phyloP scores from a whole-genome alignment of 768 basidiomycete species.

The Panellus pusillus region DNA sequence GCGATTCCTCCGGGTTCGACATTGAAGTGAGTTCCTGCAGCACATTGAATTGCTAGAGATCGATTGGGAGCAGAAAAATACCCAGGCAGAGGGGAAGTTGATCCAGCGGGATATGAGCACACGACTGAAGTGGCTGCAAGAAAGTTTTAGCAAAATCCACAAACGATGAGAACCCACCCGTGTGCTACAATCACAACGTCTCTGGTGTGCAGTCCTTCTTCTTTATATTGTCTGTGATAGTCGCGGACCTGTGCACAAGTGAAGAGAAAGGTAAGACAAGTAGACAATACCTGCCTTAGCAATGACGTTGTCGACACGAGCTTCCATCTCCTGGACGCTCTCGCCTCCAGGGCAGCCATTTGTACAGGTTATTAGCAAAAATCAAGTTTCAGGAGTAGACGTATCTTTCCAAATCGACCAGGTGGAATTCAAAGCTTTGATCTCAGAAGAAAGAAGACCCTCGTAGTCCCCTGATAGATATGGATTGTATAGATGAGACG shows the following conservation, averaged over 20 bases:
- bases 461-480: slow-evolving; percentile 70
- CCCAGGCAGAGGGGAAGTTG: slow-evolving; percentile 61
- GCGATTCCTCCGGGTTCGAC: slow-evolving; percentile 85
- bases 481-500: not conserved
- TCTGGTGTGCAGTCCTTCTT: slow-evolving; percentile 62
- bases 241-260: slow-evolving; percentile 56
- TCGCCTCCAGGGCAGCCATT: slow-evolving; percentile 86
- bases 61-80: slow-evolving; percentile 25
- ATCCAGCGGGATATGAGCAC: slow-evolving; percentile 84
- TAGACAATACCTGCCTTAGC: slow-evolving; percentile 17
- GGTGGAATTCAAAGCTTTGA: slow-evolving; percentile 52
- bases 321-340: slow-evolving; percentile 74
- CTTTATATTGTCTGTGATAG: slow-evolving; percentile 68
- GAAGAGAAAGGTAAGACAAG: too few relatives aligned
- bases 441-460: slow-evolving; percentile 79
- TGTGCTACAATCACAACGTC: slow-evolving; percentile 92
- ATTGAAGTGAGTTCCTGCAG: slow-evolving; percentile 71
- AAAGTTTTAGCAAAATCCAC: slow-evolving; percentile 22
- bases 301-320: slow-evolving; percentile 77
- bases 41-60: not conserved
- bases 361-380: slow-evolving; percentile 13
- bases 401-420: slow-evolving; percentile 89
- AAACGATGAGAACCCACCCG: slow-evolving; percentile 34
- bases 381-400: not conserved
- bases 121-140: slow-evolving; percentile 62